phyloP scores from a whole-genome alignment of 441 rosid species.

The Isatis lusitanica region DNA sequence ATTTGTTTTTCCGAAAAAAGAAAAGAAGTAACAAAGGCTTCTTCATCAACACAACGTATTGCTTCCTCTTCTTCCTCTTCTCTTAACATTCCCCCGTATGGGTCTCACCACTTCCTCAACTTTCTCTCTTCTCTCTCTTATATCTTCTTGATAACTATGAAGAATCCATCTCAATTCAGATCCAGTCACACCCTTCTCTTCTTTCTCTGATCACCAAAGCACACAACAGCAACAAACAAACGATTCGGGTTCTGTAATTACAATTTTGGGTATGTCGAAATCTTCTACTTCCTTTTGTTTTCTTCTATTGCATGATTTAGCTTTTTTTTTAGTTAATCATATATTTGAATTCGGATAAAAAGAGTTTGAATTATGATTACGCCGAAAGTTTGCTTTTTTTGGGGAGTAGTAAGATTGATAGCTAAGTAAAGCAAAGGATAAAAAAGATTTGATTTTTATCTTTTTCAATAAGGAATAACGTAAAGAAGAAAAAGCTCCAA shows the following conservation, averaged over 20 bases:
- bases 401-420: constrained; percentile 33
- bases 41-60: constrained; percentile 26
- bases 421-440: constrained; percentile 28
- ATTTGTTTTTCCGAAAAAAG: constrained; percentile 14
- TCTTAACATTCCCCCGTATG: constrained; percentile 32
- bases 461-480: constrained; percentile 22
- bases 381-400: constrained; percentile 23
- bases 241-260: constrained; percentile 9
- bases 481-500: constrained; percentile 30
- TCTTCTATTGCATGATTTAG: neutral
- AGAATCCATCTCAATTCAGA: constrained; percentile 35
- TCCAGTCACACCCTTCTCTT: constrained; percentile 32
- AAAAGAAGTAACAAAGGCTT: constrained; percentile 26
- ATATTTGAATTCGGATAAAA: neutral
- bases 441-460: neutral
- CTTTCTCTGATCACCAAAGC: constrained; percentile 22
- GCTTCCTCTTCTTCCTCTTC: constrained; percentile 34
- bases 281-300: neutral
- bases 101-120: constrained; percentile 31
- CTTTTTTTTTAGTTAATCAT: neutral
- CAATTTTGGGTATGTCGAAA: constrained; percentile 15
- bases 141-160: constrained; percentile 26
- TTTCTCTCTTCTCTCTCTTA: constrained; percentile 11
- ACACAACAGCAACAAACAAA: neutral
- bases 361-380: constrained; percentile 21